Evolutionary conservation across 441 rosid species (phyloP).

Genomic region (Populus hybrid): DNA sequence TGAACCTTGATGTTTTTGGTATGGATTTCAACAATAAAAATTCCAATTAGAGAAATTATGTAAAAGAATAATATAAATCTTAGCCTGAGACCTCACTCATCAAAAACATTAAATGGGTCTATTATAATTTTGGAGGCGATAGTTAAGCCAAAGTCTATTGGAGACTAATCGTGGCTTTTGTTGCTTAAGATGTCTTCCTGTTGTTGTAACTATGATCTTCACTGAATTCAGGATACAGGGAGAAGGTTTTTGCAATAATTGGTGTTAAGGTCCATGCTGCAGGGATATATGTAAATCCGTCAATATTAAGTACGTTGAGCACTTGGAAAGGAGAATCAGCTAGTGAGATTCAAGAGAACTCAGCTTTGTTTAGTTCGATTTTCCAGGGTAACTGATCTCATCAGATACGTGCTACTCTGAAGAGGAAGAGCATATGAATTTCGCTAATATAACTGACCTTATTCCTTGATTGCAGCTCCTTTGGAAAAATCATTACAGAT

Average conservation of each 20-base stretch:
- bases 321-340: constrained; percentile 58
- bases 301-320: constrained; percentile 12
- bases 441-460: constrained; percentile 8
- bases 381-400: constrained; percentile 42
- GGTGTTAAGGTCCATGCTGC: too few species aligned
- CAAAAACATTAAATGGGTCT: background rate
- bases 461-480: constrained; percentile 38
- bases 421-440: background rate
- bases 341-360: constrained; percentile 47
- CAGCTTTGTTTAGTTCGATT: constrained; percentile 48
- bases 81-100: too few species aligned
- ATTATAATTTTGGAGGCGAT: background rate
- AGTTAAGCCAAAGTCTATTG: background rate
- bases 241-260: constrained; percentile 33
- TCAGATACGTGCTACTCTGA: background rate
- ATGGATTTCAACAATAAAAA: background rate
- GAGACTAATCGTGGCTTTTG: background rate
- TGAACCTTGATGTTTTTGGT: background rate
- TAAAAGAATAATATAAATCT: too few species aligned
- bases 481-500: constrained; percentile 55
- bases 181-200: background rate
- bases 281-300: too few species aligned
- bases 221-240: constrained; percentile 58
- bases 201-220: background rate
- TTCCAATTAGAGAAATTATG: background rate